phyloP scores from a whole-genome alignment of 768 basidiomycete genomes.

The Saitozyma sp. region DNA sequence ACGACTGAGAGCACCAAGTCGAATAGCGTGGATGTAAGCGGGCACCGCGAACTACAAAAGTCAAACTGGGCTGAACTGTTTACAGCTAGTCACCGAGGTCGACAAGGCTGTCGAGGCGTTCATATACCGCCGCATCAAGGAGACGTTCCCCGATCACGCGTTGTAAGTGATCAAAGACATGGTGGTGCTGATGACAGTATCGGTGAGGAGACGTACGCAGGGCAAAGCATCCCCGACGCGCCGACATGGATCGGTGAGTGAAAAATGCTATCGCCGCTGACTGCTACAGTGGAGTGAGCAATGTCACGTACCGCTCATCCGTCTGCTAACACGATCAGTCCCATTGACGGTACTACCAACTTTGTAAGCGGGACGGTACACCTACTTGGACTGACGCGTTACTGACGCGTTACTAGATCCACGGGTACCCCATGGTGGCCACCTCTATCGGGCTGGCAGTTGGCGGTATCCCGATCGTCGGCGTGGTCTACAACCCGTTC shows the following conservation, averaged over 20 bases:
- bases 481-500: constrained; percentile 93
- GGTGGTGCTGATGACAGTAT: constrained; percentile 60
- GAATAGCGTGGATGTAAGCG: constrained; percentile 72
- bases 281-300: constrained; percentile 14
- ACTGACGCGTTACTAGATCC: constrained; percentile 25
- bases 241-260: constrained; percentile 96
- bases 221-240: constrained; percentile 70
- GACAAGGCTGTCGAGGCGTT: constrained; percentile 86
- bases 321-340: constrained; percentile 23
- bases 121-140: constrained; percentile 66
- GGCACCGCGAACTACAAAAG: not conserved
- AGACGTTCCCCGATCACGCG: constrained; percentile 68
- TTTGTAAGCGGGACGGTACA: constrained; percentile 29
- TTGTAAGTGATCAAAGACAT: constrained; percentile 64
- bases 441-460: constrained; percentile 92
- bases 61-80: no score
- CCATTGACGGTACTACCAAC: constrained; percentile 50
- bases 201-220: constrained; percentile 83
- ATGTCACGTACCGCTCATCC: no score
- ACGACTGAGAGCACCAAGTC: constrained; percentile 72
- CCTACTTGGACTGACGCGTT: constrained; percentile 7
- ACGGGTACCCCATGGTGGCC: constrained; percentile 74
- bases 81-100: constrained; percentile 79
- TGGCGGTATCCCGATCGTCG: constrained; percentile 75
- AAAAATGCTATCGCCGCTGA: no score